These are phyloP conservation scores for Aspergillus brunneoviolaceus DNA, from an alignment of 2,329 filamentous ascomycete species.

Conservation along the genomic window DNA sequence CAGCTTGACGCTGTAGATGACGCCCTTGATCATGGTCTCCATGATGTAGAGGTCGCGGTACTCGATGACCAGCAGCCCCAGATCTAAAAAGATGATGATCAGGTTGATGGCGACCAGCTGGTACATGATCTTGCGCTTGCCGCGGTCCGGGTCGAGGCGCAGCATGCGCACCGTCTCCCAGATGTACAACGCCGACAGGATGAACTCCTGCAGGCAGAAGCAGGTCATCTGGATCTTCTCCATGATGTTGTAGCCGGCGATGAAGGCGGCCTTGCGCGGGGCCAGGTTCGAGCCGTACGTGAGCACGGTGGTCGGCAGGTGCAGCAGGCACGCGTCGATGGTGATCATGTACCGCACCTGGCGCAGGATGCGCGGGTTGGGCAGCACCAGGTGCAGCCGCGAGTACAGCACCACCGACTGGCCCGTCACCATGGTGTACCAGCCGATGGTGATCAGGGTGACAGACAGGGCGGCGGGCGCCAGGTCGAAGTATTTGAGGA, in stretches of 20 bases:
- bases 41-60: conserved; percentile 47
- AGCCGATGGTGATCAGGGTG: conserved; percentile 47
- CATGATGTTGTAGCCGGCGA: conserved; percentile 46
- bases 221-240: conserved; percentile 58
- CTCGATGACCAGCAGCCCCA: conserved; percentile 45
- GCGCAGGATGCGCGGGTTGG: conserved; percentile 39
- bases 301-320: conserved; percentile 48
- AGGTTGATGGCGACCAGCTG: conserved; percentile 52
- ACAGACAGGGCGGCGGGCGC: conserved; percentile 41
- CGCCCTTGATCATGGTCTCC: conserved; percentile 49
- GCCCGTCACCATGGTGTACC: conserved; percentile 51
- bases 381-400: conserved; percentile 49
- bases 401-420: conserved; percentile 53
- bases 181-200: conserved; percentile 56
- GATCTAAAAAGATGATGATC: conserved; percentile 49
- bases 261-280: conserved; percentile 22
- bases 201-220: conserved; percentile 57
- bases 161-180: conserved; percentile 54
- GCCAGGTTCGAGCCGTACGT: conserved; percentile 46
- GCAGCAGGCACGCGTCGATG: conserved; percentile 44
- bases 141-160: conserved; percentile 43
- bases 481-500: conserved; percentile 49
- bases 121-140: conserved; percentile 48
- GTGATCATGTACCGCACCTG: conserved; percentile 50
- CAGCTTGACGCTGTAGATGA: conserved; percentile 51